Conservation (phyloP, 345 rosid genomes). For the Cardiospermum halicacabum region DNA sequence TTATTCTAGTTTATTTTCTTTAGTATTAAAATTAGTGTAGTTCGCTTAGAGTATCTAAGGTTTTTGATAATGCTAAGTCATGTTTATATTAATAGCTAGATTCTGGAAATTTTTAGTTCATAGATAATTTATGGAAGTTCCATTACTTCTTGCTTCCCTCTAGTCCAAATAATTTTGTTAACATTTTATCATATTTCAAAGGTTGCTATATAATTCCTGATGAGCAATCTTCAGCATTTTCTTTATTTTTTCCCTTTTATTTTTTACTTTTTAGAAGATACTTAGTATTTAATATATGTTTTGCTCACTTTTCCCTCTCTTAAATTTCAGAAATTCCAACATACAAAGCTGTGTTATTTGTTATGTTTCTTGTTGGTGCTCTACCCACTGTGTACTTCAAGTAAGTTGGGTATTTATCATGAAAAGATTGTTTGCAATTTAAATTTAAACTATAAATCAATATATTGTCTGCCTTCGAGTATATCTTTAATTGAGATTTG, state of each 20-base stretch:
- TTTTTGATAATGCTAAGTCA: not conserved
- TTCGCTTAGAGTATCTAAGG: not conserved
- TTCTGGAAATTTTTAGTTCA: not conserved
- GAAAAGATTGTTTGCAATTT: not conserved
- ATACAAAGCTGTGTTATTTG: slow-evolving; percentile 46
- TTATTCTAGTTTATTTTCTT: no score
- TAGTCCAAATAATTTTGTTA: no score
- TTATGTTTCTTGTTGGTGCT: slow-evolving; percentile 68
- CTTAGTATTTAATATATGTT: not conserved
- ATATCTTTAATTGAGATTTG: no score
- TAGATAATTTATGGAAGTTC: no score
- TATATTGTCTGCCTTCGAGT: not conserved
- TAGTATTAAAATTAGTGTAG: not conserved
- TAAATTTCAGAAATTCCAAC: slow-evolving; percentile 54
- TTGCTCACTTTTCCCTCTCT: slow-evolving; percentile 4
- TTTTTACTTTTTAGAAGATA: not conserved
- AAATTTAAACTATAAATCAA: not conserved
- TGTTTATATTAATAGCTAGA: not conserved
- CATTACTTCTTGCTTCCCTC: not conserved
- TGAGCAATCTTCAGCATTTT: not conserved
- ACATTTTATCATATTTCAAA: no score
- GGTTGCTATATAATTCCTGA: not conserved
- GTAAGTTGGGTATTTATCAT: slow-evolving; percentile 41
- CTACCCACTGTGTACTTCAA: slow-evolving; percentile 73
- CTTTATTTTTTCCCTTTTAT: not conserved